phyloP scores from a whole-genome alignment of 2,329 filamentous ascomycete genomes.

The Fusarium xyrophilum region DNA sequence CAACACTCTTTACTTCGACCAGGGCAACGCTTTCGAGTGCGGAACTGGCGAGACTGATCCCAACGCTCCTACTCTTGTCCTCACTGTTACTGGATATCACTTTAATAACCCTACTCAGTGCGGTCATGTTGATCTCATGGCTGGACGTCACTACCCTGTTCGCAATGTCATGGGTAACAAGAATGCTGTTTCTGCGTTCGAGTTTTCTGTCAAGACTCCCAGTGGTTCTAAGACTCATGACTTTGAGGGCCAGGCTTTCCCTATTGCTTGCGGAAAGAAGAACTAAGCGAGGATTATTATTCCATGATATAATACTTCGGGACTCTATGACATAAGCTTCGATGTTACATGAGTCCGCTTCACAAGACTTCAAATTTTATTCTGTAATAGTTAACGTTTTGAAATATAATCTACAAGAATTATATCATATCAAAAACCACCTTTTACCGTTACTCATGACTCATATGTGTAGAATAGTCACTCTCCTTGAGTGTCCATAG shows the following conservation, averaged over 20 bases:
- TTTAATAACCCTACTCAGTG: slow-evolving; percentile 28
- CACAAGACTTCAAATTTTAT: neutral
- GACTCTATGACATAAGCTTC: neutral
- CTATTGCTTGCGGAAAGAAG: neutral
- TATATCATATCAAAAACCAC: fast-evolving
- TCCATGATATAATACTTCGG: neutral
- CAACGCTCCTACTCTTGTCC: neutral
- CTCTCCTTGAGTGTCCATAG: neutral
- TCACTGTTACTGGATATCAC: slow-evolving; percentile 9
- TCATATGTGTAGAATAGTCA: neutral
- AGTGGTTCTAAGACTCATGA: neutral
- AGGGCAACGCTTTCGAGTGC: slow-evolving; percentile 32
- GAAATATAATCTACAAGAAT: neutral
- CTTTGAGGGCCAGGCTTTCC: neutral
- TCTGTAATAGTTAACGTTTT: neutral
- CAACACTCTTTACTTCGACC: slow-evolving; percentile 34
- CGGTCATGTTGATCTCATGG: slow-evolving; percentile 15
- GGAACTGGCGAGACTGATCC: slow-evolving; percentile 21
- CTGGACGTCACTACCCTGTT: slow-evolving; percentile 30
- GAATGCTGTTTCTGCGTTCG: neutral
- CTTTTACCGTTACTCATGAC: fast-evolving
- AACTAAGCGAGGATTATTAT: neutral
- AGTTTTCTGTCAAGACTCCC: neutral
- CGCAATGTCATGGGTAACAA: slow-evolving; percentile 34
- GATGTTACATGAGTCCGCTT: neutral